These are phyloP conservation scores for Neospora caninum DNA, from an alignment of 169 alveolate genomes.

Conservation along the genomic window DNA sequence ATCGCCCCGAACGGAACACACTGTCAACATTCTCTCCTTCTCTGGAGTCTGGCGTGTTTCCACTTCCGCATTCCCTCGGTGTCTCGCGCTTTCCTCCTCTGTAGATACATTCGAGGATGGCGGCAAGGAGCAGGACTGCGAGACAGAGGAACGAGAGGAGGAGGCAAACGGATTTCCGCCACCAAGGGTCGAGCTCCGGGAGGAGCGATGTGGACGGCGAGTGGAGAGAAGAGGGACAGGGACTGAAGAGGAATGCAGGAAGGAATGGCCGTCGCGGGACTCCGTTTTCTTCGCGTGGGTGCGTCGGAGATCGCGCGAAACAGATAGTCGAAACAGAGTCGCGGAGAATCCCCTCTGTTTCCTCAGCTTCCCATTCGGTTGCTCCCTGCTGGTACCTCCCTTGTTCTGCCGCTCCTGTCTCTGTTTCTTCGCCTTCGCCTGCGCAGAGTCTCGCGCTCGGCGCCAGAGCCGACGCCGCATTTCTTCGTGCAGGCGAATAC, in stretches of 20 bases:
- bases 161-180: background rate
- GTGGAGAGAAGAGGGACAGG: background rate
- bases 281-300: background rate
- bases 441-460: background rate
- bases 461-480: background rate
- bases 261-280: background rate
- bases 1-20: too few relatives aligned
- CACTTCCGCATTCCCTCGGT: background rate
- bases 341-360: background rate
- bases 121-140: background rate
- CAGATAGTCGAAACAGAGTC: background rate
- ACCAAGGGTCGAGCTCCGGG: conserved; percentile 14
- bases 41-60: background rate
- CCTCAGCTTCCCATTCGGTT: background rate
- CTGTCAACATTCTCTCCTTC: too few relatives aligned
- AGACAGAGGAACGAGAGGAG: background rate
- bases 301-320: background rate
- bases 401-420: too few relatives aligned
- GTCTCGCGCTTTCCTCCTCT: background rate
- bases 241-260: background rate
- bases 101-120: background rate
- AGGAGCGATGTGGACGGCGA: background rate
- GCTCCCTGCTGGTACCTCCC: background rate
- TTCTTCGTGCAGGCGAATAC: background rate
- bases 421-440: background rate